Conservation (phyloP, 2,329 filamentous ascomycete species). For the Hirsutella rhossiliensis region DNA sequence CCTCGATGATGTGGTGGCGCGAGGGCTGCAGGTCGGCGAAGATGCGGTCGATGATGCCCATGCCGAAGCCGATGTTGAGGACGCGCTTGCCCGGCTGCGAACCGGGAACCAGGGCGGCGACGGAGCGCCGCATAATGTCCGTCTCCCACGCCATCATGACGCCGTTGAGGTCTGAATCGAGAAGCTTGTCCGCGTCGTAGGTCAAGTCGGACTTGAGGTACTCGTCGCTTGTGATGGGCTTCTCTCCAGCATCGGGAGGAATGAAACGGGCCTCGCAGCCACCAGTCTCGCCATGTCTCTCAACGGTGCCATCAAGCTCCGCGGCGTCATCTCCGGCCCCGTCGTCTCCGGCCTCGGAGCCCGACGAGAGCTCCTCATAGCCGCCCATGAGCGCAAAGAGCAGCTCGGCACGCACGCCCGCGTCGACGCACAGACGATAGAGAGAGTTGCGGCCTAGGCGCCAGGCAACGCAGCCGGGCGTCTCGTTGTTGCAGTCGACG, state of each 20-base stretch:
- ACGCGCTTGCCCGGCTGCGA: conserved; percentile 46
- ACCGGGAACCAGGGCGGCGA: conserved; percentile 48
- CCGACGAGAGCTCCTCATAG: conserved; percentile 61
- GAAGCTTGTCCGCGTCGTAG: conserved; percentile 52
- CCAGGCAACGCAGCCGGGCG: conserved; percentile 76
- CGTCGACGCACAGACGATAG: conserved; percentile 77
- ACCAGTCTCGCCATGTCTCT: too few relatives aligned
- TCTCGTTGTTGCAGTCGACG: conserved; percentile 74
- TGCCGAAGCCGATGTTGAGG: conserved; percentile 80
- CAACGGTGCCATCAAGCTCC: background rate
- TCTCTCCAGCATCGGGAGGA: conserved; percentile 24
- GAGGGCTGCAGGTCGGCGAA: conserved; percentile 57
- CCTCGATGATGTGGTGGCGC: conserved; percentile 75
- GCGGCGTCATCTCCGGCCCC: conserved; percentile 5
- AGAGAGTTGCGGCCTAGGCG: conserved; percentile 55
- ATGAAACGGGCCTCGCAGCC: conserved; percentile 9
- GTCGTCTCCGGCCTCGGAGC: conserved; percentile 35
- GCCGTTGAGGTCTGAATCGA: conserved; percentile 66
- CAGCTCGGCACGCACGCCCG: conserved; percentile 82
- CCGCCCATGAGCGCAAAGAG: conserved; percentile 71
- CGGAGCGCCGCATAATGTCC: conserved; percentile 70
- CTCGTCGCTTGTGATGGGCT: conserved; percentile 47
- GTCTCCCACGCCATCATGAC: conserved; percentile 95
- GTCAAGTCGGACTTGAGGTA: conserved; percentile 58
- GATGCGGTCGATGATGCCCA: conserved; percentile 77